These are phyloP conservation scores for Boletus barrowsii DNA, from an alignment of 768 basidiomycete species.

Conservation along the genomic window DNA sequence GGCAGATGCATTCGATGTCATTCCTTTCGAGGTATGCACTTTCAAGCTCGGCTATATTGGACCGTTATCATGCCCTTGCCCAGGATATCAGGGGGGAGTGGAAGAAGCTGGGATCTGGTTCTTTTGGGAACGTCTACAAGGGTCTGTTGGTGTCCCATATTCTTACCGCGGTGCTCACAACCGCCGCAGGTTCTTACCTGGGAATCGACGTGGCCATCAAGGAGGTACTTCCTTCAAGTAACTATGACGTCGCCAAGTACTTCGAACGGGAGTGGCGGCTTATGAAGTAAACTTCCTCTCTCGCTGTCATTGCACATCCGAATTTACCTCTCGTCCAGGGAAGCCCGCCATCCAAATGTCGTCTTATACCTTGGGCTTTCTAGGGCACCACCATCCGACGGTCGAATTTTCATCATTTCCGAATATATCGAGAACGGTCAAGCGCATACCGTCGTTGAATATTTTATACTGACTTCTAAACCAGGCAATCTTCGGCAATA, in stretches of 20 bases:
- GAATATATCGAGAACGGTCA: constrained; percentile 87
- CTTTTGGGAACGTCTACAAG: constrained; percentile 91
- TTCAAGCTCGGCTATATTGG: background rate
- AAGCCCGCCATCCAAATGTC: constrained; percentile 89
- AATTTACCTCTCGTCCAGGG: constrained; percentile 36
- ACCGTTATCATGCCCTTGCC: background rate
- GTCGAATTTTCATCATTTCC: constrained; percentile 90
- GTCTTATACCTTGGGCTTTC: constrained; percentile 91
- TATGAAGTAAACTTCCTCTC: constrained; percentile 61
- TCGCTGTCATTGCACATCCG: background rate
- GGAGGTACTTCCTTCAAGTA: constrained; percentile 87
- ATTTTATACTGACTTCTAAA: constrained; percentile 3
- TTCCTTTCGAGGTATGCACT: constrained; percentile 71
- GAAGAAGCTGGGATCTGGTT: constrained; percentile 89
- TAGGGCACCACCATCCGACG: constrained; percentile 70
- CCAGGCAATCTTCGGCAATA: constrained; percentile 76
- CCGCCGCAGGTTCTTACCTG: constrained; percentile 71
- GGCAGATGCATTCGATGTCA: constrained; percentile 83
- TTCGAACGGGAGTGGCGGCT: constrained; percentile 98
- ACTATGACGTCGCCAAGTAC: constrained; percentile 95
- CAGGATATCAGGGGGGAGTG: constrained; percentile 86
- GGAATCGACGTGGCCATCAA: constrained; percentile 97
- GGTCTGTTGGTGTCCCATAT: constrained; percentile 30
- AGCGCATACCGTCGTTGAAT: background rate
- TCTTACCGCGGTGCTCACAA: constrained; percentile 1